Evolutionary conservation across 768 basidiomycete species (phyloP), one percentile per base, ranked within the genome.

Genomic region (Pisolithus microcarpus): DNA sequence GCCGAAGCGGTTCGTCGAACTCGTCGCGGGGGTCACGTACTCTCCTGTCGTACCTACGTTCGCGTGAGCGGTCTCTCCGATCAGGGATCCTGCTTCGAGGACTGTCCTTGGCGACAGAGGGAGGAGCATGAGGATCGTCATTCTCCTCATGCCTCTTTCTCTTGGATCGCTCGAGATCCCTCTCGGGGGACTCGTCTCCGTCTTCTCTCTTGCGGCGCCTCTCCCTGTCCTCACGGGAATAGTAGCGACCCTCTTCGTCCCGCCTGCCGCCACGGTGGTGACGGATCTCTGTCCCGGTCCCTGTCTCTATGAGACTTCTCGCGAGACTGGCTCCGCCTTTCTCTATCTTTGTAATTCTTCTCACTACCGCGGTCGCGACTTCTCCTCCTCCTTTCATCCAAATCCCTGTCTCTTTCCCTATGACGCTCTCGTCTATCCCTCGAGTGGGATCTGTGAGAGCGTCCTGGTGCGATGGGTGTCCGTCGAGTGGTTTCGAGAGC

Each of bases 121-220:
- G 69, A 43, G 72, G 66, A 54, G 68, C 65, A 24, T 71, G 69
- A 38, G 71, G 71, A 50, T 77, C 77, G 31, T 72, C 67, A 43
- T 68, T 72, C 50, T 80, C 82, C 56, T 84, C 81, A 28, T 75
- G 72, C 57, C 73, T 73, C 67, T 80, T 86, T 63, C 85, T 77
- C 64, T 91, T 90, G 44, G 69, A 68, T 48, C 84, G 79, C 34
- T 81, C 82, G 18, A 55, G 54, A 51, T 80, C 79, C 47, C 64
- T 67, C 26, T 75, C 74, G n/a, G 62, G 64, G 16, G 61, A 60
- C 42, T 78, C 79, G 18, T 81, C 81, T 1, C 72, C 72, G 24
- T 85, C 80, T 48, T 88, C 85, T 59, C 86, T 75, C 66, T 85
- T 85, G 56, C 89, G 79, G 46, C 86, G 75, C 52, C 79, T 76